Evolutionary conservation across 768 basidiomycete species (phyloP), one percentile per base, ranked within the genome.

Genomic region (Russula ochroleuca): DNA sequence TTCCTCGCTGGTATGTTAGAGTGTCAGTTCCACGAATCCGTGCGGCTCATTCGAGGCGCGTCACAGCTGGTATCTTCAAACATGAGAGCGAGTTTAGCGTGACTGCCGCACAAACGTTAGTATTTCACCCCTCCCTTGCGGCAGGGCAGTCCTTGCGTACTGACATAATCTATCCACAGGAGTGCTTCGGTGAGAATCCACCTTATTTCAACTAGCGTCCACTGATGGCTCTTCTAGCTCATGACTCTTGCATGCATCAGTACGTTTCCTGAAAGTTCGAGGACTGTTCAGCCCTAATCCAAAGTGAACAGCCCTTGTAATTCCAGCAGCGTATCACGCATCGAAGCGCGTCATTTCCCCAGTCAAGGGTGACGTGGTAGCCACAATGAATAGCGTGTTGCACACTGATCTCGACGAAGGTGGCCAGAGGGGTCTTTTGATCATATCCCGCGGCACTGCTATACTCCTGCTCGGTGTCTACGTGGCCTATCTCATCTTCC

Each of bases 181-280:
- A 64, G 54, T 47, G 47, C 62, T 31, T 68, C 68, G 57, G 56
- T 67, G 38, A 56, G 57, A 31, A 45, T 61, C 48, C 53, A 19
- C 28, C 5, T 28, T 47, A 40, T 43, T 54, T 56, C n/a, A 40
- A 43, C 50, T 62, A 31, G 8, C 23, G 51, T 28, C 25, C 52
- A 40, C 62, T 61, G 50, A 57, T 14, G 43, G 28, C 57, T 69
- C 35, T 66, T 38, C 48, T 40, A 90, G 82, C 77, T 95, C 53
- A 89, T 94, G 90, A 92, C 91, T 4, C 77, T 96, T 62, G 82
- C 92, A 3, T 90, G 88, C 73, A 90, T 93, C 73, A 94, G 88
- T 90, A 70, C 63, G 86, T 78, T 49, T 25, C 28, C 37, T 45
- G 63, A 17, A 15, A 28, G 11, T 21, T 19, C 15, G 28, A 17